These are phyloP conservation scores for Gaultheria prostrata DNA, from an alignment of 148 eudicot genomes.

Conservation along the genomic window DNA sequence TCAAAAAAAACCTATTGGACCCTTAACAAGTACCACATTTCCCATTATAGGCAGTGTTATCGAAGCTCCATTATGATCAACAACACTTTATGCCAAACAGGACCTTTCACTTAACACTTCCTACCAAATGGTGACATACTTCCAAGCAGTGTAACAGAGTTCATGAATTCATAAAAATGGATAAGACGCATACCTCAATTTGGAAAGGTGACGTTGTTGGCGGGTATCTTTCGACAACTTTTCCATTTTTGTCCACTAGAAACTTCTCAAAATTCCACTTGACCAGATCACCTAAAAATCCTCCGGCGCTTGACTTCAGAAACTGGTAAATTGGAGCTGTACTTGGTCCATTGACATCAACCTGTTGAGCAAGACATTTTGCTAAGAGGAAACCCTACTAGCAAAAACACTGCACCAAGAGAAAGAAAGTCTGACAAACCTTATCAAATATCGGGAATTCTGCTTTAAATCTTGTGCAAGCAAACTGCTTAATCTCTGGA, in stretches of 20 bases:
- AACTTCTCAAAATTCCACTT: slow-evolving; percentile 98
- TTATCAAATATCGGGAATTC: slow-evolving; percentile 93
- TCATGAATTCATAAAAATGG: background rate
- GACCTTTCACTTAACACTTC: background rate
- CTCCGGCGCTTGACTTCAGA: slow-evolving; percentile 78
- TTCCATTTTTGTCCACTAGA: slow-evolving; percentile 86
- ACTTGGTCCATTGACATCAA: slow-evolving; percentile 87
- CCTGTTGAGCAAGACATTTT: slow-evolving; percentile 39
- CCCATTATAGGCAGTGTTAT: background rate
- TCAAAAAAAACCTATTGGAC: no score
- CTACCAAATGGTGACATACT: background rate
- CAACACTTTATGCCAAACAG: background rate
- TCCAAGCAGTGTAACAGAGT: background rate
- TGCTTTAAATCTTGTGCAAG: slow-evolving; percentile 83
- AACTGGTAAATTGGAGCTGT: slow-evolving; percentile 91
- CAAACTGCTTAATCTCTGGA: slow-evolving; percentile 77
- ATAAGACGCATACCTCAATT: slow-evolving; percentile 60
- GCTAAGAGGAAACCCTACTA: background rate
- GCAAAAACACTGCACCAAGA: background rate
- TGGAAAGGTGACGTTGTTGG: slow-evolving; percentile 92
- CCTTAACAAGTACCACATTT: background rate
- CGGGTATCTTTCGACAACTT: slow-evolving; percentile 77
- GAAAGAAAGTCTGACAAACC: slow-evolving; percentile 33
- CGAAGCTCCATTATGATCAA: background rate
- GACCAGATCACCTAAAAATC: slow-evolving; percentile 77